Base-by-base conservation (phyloP, 2,329 filamentous ascomycete species). In the Diaporthe longicolla region DNA sequence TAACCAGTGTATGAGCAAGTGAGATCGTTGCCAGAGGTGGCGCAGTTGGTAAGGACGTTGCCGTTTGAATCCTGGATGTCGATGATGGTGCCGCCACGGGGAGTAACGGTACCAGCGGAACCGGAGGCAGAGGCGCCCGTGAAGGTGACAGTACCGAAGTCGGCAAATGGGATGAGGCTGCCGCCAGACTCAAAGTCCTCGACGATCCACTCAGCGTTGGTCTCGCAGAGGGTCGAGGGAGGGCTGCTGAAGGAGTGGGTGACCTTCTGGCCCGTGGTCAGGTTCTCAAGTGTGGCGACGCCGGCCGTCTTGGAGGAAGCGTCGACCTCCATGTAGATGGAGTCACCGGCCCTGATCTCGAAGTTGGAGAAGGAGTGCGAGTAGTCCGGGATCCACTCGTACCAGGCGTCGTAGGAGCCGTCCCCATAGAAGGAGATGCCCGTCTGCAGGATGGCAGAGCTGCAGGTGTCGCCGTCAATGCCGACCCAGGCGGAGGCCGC, bases 191-290 rank as follows among this genome's bases (percentile, higher is more conserved):
- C 79, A 74, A 87, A 88, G 73, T 88, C 87, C 81, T 91, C 89
- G 15, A 91, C 88, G 76, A 91, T 91, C 89, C 89, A 92, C 78
- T 91, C 89, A 13, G 88, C 89, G 75, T 90, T 90, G 77, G 85
- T 85, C 77, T 89, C 83, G 77, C 85, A 89, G 17, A 91, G 84
- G 21, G 77, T 73, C 26, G 81, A 81, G 0, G 79, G 78, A 52
- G 88, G 82, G 70, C 81, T 83, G 52, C 78, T 82, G 79, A 91
- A 86, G 6, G 82, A 84, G 81, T 91, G 86, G 24, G 84, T 85
- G 45, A 87, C 87, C 21, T 79, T 84, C 78, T 88, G 79, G 58
- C 89, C 89, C 2, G 85, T 90, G 13, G 83, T 84, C 54, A 61
- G 29, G 78, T 90, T 90, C 73, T 86, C 82, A 61, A 89, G 82